Evolutionary conservation across 805 yeast genomes (phyloP).

Genomic region (Lipomyces oligophaga): DNA sequence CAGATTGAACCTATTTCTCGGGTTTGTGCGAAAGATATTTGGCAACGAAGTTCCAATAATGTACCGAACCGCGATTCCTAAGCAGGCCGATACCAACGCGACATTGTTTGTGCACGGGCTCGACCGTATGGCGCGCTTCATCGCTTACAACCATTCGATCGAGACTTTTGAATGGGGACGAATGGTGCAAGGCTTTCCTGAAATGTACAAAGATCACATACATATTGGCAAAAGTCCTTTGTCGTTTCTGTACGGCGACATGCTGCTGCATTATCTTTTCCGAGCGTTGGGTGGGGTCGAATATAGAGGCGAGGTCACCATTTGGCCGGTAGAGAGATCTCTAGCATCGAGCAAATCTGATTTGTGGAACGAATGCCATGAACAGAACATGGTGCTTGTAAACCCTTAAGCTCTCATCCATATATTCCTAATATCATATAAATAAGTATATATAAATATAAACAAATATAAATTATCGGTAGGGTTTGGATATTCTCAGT

Average conservation of each 20-base stretch:
- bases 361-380: constrained; percentile 10
- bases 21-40: constrained; percentile 5
- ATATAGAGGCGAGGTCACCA: constrained; percentile 6
- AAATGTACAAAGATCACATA: neutral
- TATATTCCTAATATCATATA: too few relatives aligned
- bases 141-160: constrained; percentile 1
- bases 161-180: constrained; percentile 18
- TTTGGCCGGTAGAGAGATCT: constrained; percentile 6
- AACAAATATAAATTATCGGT: too few relatives aligned
- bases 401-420: neutral
- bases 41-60: constrained; percentile 16
- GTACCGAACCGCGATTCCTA: constrained; percentile 6
- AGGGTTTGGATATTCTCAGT: too few relatives aligned
- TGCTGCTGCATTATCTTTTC: constrained; percentile 17
- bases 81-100: neutral
- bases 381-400: neutral
- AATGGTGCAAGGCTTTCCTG: constrained; percentile 4
- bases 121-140: constrained; percentile 8
- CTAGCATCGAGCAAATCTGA: neutral
- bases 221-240: constrained; percentile 7
- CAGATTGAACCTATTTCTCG: constrained; percentile 16
- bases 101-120: neutral
- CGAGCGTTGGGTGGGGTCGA: constrained; percentile 18
- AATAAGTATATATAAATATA: too few relatives aligned
- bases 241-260: constrained; percentile 7